phyloP scores from a whole-genome alignment of 306 rosid genomes.

The Sphenostylis stenocarpa region DNA sequence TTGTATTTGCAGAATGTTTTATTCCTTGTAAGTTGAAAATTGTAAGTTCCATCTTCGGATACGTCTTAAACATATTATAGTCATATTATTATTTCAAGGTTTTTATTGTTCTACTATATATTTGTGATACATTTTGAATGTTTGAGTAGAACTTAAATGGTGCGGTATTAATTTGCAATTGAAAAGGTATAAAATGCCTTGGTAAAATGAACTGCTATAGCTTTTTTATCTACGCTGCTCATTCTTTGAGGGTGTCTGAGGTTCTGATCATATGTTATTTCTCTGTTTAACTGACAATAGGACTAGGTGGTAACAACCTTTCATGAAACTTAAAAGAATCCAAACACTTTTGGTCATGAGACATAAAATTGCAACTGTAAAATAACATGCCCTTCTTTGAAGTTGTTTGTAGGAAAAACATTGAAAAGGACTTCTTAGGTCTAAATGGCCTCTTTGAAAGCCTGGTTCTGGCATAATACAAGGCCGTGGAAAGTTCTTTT shows the following conservation, averaged over 20 bases:
- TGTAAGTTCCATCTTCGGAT: slow-evolving; percentile 40
- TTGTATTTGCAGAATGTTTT: slow-evolving; percentile 18
- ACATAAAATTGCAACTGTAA: neutral
- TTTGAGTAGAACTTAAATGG: neutral
- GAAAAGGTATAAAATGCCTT: neutral
- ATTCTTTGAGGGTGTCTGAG: neutral
- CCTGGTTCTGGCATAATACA: neutral
- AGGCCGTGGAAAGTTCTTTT: neutral
- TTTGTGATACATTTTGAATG: slow-evolving; percentile 3
- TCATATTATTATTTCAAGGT: neutral
- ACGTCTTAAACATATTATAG: slow-evolving; percentile 10
- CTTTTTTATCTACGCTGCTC: slow-evolving; percentile 7
- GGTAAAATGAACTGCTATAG: neutral
- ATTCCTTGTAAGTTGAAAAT: neutral
- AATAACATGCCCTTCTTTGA: neutral
- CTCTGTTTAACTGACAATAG: neutral
- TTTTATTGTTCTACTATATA: slow-evolving; percentile 3
- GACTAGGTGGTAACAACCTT: neutral
- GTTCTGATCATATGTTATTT: slow-evolving; percentile 4
- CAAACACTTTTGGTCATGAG: slow-evolving; percentile 14
- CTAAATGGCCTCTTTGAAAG: neutral
- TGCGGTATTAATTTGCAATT: neutral
- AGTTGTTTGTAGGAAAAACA: slow-evolving; percentile 12
- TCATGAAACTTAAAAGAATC: neutral
- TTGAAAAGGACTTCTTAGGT: neutral